These are phyloP conservation scores for Achaetomiella virescens DNA, from an alignment of 495 filamentous ascomycete genomes.

Conservation along the genomic window DNA sequence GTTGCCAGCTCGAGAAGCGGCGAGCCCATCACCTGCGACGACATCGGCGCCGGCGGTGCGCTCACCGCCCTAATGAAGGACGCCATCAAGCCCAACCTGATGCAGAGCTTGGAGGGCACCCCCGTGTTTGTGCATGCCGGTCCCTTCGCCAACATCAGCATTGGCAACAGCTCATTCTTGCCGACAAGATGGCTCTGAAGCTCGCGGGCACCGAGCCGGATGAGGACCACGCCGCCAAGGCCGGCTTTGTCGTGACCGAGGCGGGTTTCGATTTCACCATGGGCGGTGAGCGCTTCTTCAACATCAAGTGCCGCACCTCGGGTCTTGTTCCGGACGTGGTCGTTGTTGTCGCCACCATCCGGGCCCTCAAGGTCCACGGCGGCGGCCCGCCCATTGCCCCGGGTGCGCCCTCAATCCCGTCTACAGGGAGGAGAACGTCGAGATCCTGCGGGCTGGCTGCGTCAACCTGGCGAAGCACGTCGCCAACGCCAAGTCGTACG, in stretches of 20 bases:
- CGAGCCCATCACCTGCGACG: slow-evolving; percentile 92
- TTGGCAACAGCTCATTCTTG: slow-evolving; percentile 89
- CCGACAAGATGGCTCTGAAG: slow-evolving; percentile 92
- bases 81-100: slow-evolving; percentile 96
- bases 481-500: slow-evolving; percentile 76
- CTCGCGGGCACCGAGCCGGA: slow-evolving; percentile 93
- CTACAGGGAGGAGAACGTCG: slow-evolving; percentile 89
- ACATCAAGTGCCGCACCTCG: slow-evolving; percentile 97
- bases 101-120: slow-evolving; percentile 96
- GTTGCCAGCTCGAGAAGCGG: slow-evolving; percentile 77
- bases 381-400: slow-evolving; percentile 88
- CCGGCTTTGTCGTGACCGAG: slow-evolving; percentile 94
- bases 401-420: slow-evolving; percentile 72
- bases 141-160: slow-evolving; percentile 96
- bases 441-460: slow-evolving; percentile 81
- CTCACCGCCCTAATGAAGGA: slow-evolving; percentile 94
- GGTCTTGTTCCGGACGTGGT: slow-evolving; percentile 88
- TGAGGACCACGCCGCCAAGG: slow-evolving; percentile 76
- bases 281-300: slow-evolving; percentile 99
- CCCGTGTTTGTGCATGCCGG: slow-evolving; percentile 96
- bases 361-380: slow-evolving; percentile 93
- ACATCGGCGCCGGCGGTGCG: slow-evolving; percentile 87
- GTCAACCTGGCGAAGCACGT: slow-evolving; percentile 95
- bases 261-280: slow-evolving; percentile 99
- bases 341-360: slow-evolving; percentile 90